These are phyloP conservation scores for Tulasnella sp. DNA, from an alignment of 768 basidiomycete species.

Conservation along the genomic window DNA sequence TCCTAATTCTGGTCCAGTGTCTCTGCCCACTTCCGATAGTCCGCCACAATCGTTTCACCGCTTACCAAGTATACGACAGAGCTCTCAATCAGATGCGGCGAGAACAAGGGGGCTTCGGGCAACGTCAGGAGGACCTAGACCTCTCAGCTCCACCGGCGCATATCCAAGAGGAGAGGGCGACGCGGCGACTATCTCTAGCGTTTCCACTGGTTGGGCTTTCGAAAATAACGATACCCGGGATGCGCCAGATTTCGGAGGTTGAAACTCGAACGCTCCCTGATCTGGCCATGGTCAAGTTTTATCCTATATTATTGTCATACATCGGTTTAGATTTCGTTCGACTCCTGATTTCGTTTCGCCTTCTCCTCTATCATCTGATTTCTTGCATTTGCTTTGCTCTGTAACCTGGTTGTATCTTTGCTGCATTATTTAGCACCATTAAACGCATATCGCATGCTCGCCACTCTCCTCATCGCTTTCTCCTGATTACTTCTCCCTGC, in stretches of 20 bases:
- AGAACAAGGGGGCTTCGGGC: neutral
- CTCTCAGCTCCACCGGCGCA: neutral
- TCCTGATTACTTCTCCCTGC: no score
- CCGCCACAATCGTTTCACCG: no score
- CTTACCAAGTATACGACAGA: no score
- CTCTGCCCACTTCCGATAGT: neutral
- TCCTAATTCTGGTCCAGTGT: neutral
- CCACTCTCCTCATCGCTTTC: no score
- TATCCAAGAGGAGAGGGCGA: neutral
- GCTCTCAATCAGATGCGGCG: neutral
- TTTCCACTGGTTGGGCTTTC: slow-evolving; percentile 3
- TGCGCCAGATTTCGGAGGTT: neutral
- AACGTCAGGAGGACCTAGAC: neutral
- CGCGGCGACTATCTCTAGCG: neutral
- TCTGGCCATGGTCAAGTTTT: no score
- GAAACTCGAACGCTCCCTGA: no score
- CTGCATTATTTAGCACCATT: no score
- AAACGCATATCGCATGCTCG: no score
- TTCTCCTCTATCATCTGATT: neutral
- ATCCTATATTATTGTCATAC: no score
- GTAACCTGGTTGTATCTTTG: neutral
- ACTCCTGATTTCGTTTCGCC: no score
- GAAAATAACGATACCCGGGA: neutral
- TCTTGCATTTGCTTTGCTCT: neutral
- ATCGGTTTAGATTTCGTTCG: no score